phyloP scores from a whole-genome alignment of 805 yeast species.

The Myxozyma neglecta region DNA sequence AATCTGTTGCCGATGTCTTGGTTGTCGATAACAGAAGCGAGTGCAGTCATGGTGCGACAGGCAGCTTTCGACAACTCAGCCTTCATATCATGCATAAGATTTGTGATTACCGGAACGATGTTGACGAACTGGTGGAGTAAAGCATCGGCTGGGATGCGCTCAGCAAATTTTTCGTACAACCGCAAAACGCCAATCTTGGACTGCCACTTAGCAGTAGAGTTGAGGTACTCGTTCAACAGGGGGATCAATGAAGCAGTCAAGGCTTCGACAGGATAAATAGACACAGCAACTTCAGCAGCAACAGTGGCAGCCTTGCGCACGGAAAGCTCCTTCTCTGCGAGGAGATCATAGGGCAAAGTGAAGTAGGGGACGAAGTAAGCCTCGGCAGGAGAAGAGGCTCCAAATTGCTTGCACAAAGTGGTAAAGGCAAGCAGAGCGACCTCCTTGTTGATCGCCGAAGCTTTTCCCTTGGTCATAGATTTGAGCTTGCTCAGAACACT shows the following conservation, averaged over 20 bases:
- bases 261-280: constrained; percentile 74
- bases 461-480: constrained; percentile 71
- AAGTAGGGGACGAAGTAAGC: constrained; percentile 56
- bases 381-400: constrained; percentile 56
- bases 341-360: constrained; percentile 63
- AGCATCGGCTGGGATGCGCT: constrained; percentile 79
- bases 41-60: constrained; percentile 62
- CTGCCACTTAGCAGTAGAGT: constrained; percentile 90
- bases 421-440: constrained; percentile 64
- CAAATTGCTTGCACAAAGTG: constrained; percentile 59
- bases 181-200: constrained; percentile 62
- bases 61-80: constrained; percentile 93
- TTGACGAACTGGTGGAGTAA: constrained; percentile 77
- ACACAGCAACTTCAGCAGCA: constrained; percentile 68
- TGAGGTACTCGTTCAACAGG: constrained; percentile 60
- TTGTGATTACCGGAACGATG: constrained; percentile 82
- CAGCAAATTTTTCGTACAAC: constrained; percentile 69
- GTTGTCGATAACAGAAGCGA: constrained; percentile 83
- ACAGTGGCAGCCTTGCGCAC: constrained; percentile 85
- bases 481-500: constrained; percentile 59
- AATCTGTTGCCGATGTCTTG: constrained; percentile 86
- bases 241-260: constrained; percentile 69
- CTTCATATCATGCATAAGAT: constrained; percentile 90
- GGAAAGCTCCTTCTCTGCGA: constrained; percentile 83
- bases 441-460: constrained; percentile 73